Evolutionary conservation across 805 yeast genomes (phyloP).

Genomic region (Limtongia smithiae): DNA sequence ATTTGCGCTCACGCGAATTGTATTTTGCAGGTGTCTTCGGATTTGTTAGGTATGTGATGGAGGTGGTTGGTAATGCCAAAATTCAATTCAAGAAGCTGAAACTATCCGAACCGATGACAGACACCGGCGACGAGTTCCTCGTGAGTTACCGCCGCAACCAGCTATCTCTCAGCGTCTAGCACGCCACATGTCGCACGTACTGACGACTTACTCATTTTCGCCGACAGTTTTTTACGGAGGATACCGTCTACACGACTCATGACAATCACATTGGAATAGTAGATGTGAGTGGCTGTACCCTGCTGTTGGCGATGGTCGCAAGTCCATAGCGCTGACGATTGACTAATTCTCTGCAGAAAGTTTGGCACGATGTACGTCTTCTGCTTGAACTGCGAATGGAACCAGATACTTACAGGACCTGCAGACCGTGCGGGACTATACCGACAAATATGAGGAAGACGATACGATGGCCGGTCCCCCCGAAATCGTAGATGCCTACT

Average conservation of each 20-base stretch:
- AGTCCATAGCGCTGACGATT: background rate
- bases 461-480: conserved; percentile 20
- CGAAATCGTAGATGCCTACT: conserved; percentile 19
- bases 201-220: background rate
- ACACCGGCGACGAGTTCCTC: background rate
- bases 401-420: background rate
- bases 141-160: background rate
- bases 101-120: too few relatives aligned
- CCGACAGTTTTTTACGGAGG: conserved; percentile 22
- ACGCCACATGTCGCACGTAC: background rate
- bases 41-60: background rate
- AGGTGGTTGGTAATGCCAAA: too few relatives aligned
- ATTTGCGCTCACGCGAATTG: background rate
- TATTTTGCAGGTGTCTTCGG: background rate
- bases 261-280: conserved; percentile 20
- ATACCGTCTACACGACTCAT: conserved; percentile 20
- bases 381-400: too few relatives aligned
- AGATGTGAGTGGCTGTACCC: conserved; percentile 13
- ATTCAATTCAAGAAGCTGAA: too few relatives aligned
- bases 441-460: conserved; percentile 9
- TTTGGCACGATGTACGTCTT: conserved; percentile 27
- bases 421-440: conserved; percentile 21
- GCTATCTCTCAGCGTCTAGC: too few relatives aligned
- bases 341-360: conserved; percentile 12
- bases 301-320: background rate